These are phyloP conservation scores for Peniophora sp. DNA, from an alignment of 1,284 basidiomycete species.

Conservation along the genomic window DNA sequence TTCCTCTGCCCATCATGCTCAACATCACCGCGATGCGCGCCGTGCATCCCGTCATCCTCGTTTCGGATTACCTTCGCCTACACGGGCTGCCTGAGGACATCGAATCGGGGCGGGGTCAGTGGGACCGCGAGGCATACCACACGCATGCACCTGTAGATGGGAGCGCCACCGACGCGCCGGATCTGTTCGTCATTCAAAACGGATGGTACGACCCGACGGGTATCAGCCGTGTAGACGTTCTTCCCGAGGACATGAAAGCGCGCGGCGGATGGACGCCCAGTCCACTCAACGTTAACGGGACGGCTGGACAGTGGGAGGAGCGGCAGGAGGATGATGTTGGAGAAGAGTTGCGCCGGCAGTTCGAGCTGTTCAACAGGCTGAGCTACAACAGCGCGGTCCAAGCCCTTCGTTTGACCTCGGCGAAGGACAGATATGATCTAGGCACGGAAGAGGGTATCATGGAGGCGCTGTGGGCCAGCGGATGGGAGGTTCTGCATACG, in stretches of 20 bases:
- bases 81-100: slow-evolving; percentile 19
- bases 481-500: slow-evolving; percentile 28
- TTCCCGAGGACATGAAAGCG: slow-evolving; percentile 22
- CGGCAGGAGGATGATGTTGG: slow-evolving; percentile 2
- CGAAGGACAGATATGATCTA: slow-evolving; percentile 9
- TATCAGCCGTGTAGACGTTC: slow-evolving; percentile 26
- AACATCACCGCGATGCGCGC: slow-evolving; percentile 29
- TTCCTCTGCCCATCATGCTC: slow-evolving; percentile 27
- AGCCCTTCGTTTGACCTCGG: not conserved
- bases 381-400: slow-evolving; percentile 4
- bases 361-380: slow-evolving; percentile 1
- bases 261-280: slow-evolving; percentile 20
- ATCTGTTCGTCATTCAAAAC: slow-evolving; percentile 28
- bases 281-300: slow-evolving; percentile 13
- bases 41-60: slow-evolving; percentile 24
- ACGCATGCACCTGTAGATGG: not conserved
- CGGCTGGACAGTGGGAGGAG: slow-evolving; percentile 12
- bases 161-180: slow-evolving; percentile 11
- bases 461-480: slow-evolving; percentile 24
- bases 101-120: slow-evolving; percentile 27
- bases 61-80: slow-evolving; percentile 29
- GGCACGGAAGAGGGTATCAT: slow-evolving; percentile 21
- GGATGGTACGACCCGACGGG: slow-evolving; percentile 26
- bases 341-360: not conserved
- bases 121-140: slow-evolving; percentile 18